phyloP scores from a whole-genome alignment of 2,329 filamentous ascomycete species.

The Alternaria sp. region DNA sequence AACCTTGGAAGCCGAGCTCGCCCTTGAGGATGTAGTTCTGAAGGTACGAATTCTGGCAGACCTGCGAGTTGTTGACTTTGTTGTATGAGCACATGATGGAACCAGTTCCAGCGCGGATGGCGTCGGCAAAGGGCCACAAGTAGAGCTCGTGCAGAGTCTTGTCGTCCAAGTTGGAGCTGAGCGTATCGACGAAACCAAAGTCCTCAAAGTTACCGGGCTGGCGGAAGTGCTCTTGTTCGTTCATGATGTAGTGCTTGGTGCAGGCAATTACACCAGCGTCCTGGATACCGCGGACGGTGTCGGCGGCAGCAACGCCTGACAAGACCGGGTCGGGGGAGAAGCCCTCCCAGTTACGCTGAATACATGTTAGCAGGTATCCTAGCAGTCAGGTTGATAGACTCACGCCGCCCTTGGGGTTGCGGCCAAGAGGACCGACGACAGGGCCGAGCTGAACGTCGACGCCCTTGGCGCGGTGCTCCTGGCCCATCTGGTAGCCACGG shows the following conservation, averaged over 20 bases:
- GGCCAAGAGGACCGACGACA: constrained; percentile 76
- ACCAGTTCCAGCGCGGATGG: constrained; percentile 60
- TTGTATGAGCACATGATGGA: constrained; percentile 71
- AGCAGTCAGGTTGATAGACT: constrained; percentile 43
- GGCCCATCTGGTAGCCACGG: constrained; percentile 76
- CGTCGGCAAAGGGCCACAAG: constrained; percentile 66
- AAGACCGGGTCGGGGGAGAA: constrained; percentile 78
- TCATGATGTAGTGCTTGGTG: constrained; percentile 67
- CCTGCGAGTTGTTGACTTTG: constrained; percentile 81
- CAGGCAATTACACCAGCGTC: constrained; percentile 82
- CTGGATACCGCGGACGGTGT: constrained; percentile 82
- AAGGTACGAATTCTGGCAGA: constrained; percentile 79
- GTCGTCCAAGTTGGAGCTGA: constrained; percentile 70
- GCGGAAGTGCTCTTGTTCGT: constrained; percentile 72
- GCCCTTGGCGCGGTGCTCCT: constrained; percentile 77
- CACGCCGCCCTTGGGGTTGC: constrained; percentile 69
- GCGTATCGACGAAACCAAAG: constrained; percentile 68
- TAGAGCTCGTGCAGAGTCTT: constrained; percentile 70
- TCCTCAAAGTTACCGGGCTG: constrained; percentile 66
- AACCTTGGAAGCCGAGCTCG: constrained; percentile 76
- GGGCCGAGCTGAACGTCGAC: constrained; percentile 79
- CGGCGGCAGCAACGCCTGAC: constrained; percentile 74
- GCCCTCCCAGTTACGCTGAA: constrained; percentile 49
- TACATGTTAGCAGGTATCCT: constrained; percentile 10
- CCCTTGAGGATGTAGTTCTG: constrained; percentile 80